A percentile compares a stretch with the other conserved stretches of the same genome.
phyloP scores from a whole-genome alignment of 2,329 filamentous ascomycete genomes.

The Zymoseptoria tritici region DNA sequence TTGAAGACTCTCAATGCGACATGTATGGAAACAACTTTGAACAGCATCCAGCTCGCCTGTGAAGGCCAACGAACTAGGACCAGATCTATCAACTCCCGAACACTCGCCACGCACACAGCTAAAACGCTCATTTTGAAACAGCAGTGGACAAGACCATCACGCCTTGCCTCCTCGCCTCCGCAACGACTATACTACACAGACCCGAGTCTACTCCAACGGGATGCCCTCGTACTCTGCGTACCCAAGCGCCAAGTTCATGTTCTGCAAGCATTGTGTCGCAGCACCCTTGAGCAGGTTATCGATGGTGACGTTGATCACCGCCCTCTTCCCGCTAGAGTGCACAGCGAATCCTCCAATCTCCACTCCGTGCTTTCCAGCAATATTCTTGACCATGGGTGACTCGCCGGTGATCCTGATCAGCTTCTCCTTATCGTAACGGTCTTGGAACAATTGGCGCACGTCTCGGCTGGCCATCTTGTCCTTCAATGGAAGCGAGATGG shows the following conservation, averaged over 20 bases:
- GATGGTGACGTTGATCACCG: constrained; percentile 89
- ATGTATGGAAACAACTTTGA: not conserved
- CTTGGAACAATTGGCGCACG: constrained; percentile 90
- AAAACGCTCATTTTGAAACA: not conserved
- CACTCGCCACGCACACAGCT: not conserved
- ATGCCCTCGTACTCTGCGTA: constrained; percentile 87
- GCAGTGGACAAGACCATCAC: not conserved
- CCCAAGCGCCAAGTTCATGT: constrained; percentile 88
- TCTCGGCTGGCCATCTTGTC: constrained; percentile 84
- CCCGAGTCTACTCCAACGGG: constrained; percentile 45
- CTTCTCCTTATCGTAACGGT: constrained; percentile 91
- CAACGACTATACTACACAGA: not conserved
- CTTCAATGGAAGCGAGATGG: constrained; percentile 81
- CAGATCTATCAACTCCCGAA: not conserved
- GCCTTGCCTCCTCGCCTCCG: not conserved
- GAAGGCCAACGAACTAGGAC: not conserved
- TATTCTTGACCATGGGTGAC: constrained; percentile 75
- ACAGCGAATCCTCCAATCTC: constrained; percentile 97
- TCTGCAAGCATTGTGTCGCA: constrained; percentile 87
- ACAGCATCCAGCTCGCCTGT: not conserved
- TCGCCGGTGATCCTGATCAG: constrained; percentile 89
- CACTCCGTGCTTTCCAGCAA: constrained; percentile 76
- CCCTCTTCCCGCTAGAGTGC: constrained; percentile 77
- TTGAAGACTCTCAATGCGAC: not conserved
- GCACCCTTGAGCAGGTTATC: constrained; percentile 93